Percentiles rank a stretch among this genome's conserved stretches.
Conservation (phyloP, 768 basidiomycete genomes). For the Hysterangium stoloniferum region DNA sequence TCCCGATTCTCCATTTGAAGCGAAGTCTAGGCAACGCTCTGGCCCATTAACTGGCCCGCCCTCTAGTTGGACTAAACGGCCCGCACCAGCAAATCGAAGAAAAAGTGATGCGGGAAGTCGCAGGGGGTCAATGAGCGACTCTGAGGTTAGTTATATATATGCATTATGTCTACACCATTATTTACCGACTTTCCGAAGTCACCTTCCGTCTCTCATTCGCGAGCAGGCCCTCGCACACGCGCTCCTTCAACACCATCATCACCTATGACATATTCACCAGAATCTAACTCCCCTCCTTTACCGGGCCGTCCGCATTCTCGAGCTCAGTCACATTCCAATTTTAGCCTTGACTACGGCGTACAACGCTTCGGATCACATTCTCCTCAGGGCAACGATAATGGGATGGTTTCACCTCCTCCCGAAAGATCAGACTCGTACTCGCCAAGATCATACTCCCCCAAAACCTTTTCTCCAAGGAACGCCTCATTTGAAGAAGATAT, state of each 20-base stretch:
- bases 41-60: slow-evolving; percentile 59
- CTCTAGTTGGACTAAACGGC: slow-evolving; percentile 70
- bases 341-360: slow-evolving; percentile 27
- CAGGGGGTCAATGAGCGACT: slow-evolving; percentile 49
- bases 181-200: slow-evolving; percentile 22
- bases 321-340: slow-evolving; percentile 34
- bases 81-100: slow-evolving; percentile 56
- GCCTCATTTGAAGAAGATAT: slow-evolving; percentile 27
- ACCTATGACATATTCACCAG: slow-evolving; percentile 34
- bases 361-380: slow-evolving; percentile 37
- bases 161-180: slow-evolving; percentile 4
- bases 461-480: slow-evolving; percentile 19
- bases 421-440: slow-evolving; percentile 31
- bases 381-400: slow-evolving; percentile 31
- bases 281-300: slow-evolving; percentile 34
- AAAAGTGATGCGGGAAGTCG: slow-evolving; percentile 69
- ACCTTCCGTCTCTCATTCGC: slow-evolving; percentile 34
- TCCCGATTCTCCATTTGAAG: slow-evolving; percentile 59
- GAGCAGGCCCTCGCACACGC: slow-evolving; percentile 42
- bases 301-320: slow-evolving; percentile 63
- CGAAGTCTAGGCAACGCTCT: slow-evolving; percentile 59
- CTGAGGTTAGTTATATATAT: slow-evolving; percentile 45
- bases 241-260: slow-evolving; percentile 65
- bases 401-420: slow-evolving; percentile 30
- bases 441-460: too few species aligned